Base-by-base conservation (phyloP, 225 moss, liverwort and hornwort genomes). In the Thuidium tamariscinum region DNA sequence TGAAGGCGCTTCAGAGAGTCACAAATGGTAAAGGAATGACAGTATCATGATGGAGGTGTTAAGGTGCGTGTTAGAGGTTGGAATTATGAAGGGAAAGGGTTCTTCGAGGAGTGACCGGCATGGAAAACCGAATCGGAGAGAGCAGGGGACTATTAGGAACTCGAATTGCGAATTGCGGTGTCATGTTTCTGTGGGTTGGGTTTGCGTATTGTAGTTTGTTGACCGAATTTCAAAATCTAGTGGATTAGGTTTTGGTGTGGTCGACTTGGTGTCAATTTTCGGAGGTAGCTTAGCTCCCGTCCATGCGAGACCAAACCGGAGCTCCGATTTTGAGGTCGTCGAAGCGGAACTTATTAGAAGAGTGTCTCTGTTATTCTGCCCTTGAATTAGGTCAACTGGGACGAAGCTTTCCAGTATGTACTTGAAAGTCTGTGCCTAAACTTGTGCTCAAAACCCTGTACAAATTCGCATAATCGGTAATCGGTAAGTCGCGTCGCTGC, bases 321-420 rank as follows among this genome's bases (percentile, higher is more conserved):
- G 86, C 70, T 89, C 77, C 72, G 77, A 84, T 83, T 89, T 77
- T 62, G 76, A 71, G 80, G 79, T 83, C 70, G 56, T 89, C 70
- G 79, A 46, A 79, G 87, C 69, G 41, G 89, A 49, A n/a, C 87
- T 83, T 13, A 41, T 74, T 17, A 86, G 85, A 75, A 63, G 85
- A 49, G 80, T 75, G 19, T 74, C 85, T 34, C 64, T 87, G 56
- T 74, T 68, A 26, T 71, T 71, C 77, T 57, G 87, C 65, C 64
- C 72, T 84, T 25, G 86, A 83, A 86, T 89, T 89, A 91, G 87
- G 91, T 89, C 80, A 75, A 74, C 16, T 56, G 79, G 77, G 62
- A 19, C 39, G 68, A 85, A 85, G 54, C 62, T 83, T 72, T 59
- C 54, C 74, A 59, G 78, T 18, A 25, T 34, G 27, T 23, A 71